A percentile compares a stretch with the other conserved stretches of the same genome.
phyloP scores from a whole-genome alignment of 2,329 filamentous ascomycete genomes.

The Venturia effusa region DNA sequence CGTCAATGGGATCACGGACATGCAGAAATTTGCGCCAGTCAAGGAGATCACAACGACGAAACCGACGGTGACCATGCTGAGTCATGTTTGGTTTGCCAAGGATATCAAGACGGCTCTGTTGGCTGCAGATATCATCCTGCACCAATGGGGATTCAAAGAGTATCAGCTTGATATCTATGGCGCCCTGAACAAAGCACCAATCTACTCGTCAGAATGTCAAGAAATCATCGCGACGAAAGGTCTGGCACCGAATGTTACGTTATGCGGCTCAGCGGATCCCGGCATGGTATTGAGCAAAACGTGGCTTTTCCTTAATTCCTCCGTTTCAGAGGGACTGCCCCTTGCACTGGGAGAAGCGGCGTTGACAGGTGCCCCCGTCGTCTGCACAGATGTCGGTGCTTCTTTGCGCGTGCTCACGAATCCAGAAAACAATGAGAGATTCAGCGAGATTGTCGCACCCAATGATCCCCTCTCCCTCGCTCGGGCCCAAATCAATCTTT shows the following conservation, averaged over 20 bases:
- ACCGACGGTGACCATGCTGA: conserved; percentile 55
- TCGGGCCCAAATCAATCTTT: conserved; percentile 49
- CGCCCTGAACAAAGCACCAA: conserved; percentile 50
- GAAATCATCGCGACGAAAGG: conserved; percentile 47
- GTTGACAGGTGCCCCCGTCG: conserved; percentile 44
- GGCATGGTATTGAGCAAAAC: conserved; percentile 31
- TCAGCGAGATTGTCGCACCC: conserved; percentile 52
- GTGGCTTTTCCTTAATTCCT: conserved; percentile 43
- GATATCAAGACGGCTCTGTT: conserved; percentile 55
- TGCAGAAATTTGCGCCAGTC: conserved; percentile 51
- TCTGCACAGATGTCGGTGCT: conserved; percentile 46
- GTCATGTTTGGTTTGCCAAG: conserved; percentile 48
- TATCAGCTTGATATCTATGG: conserved; percentile 54
- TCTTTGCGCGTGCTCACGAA: conserved; percentile 46
- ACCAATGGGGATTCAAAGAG: conserved; percentile 54
- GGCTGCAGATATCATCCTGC: conserved; percentile 54
- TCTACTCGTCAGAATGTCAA: conserved; percentile 48
- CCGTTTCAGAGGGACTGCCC: conserved; percentile 44
- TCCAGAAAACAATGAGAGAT: conserved; percentile 35
- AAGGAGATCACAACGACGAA: conserved; percentile 46
- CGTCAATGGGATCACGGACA: conserved; percentile 54
- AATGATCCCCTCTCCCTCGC: conserved; percentile 52
- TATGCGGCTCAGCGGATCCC: conserved; percentile 47
- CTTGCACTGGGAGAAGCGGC: conserved; percentile 49
- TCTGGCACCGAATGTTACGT: conserved; percentile 38